Conservation (phyloP, 768 basidiomycete genomes). For the Mycena crocata region DNA sequence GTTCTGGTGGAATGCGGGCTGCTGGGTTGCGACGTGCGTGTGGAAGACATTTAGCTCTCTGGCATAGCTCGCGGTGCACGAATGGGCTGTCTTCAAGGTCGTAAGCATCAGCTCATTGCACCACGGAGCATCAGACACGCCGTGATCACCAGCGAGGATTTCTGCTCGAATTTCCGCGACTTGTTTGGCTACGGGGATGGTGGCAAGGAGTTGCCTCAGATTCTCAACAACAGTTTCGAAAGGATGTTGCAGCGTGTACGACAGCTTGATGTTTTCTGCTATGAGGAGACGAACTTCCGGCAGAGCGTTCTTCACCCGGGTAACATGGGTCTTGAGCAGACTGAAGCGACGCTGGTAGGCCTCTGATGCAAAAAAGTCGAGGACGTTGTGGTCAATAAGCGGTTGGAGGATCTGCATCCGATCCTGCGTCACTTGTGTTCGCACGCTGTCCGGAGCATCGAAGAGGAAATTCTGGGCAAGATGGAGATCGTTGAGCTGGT, state of each 20-base stretch:
- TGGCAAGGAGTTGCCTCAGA: conserved; percentile 10
- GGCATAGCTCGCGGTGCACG: conserved; percentile 13
- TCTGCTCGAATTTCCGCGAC: conserved; percentile 12
- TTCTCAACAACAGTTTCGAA: conserved; percentile 15
- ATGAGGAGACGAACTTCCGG: conserved; percentile 24
- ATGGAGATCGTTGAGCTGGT: conserved; percentile 25
- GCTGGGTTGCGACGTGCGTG: conserved; percentile 27
- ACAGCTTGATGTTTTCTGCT: conserved; percentile 26
- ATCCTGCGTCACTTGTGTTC: conserved; percentile 20
- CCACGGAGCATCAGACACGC: conserved; percentile 29
- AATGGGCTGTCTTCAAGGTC: conserved; percentile 19
- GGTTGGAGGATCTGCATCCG: conserved; percentile 29
- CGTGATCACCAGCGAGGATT: conserved; percentile 28
- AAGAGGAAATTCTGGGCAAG: conserved; percentile 27
- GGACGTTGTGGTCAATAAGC: conserved; percentile 18
- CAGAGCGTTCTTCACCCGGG: conserved; percentile 21
- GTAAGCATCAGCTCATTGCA: conserved; percentile 26
- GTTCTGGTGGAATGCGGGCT: conserved; percentile 23
- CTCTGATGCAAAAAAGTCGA: conserved; percentile 24
- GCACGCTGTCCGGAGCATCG: conserved; percentile 17
- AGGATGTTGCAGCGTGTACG: conserved; percentile 19
- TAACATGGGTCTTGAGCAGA: conserved; percentile 14
- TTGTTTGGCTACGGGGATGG: conserved; percentile 11
- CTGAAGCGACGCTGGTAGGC: conserved; percentile 26
- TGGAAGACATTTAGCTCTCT: conserved; percentile 23